Conservation (phyloP, 1,139 yeast species). For the Yamadazyma triangularis region DNA sequence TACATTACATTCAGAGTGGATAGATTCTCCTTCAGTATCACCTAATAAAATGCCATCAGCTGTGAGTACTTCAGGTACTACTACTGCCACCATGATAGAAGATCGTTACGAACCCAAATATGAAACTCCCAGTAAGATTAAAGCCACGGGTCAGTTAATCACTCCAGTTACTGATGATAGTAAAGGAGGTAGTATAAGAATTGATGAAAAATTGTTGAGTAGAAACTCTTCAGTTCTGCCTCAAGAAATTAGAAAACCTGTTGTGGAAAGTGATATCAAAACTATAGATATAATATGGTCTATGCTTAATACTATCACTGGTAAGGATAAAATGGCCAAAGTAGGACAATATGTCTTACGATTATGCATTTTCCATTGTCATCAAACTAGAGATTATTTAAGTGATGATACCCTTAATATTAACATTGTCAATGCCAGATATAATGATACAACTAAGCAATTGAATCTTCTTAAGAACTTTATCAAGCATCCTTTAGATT, state of each 20-base stretch:
- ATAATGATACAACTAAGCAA: constrained; percentile 31
- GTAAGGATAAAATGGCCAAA: constrained; percentile 70
- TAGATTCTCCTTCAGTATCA: constrained; percentile 25
- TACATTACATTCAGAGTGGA: constrained; percentile 35
- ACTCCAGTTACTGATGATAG: constrained; percentile 23
- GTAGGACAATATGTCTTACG: constrained; percentile 56
- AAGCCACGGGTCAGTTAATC: constrained; percentile 13
- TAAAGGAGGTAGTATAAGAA: constrained; percentile 7
- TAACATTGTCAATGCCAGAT: constrained; percentile 23
- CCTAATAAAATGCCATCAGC: constrained; percentile 12
- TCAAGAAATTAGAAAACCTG: neutral
- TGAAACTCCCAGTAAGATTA: constrained; percentile 21
- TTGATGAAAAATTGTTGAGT: constrained; percentile 8
- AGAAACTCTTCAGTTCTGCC: constrained; percentile 8
- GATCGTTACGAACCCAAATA: constrained; percentile 14
- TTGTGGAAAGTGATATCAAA: constrained; percentile 7
- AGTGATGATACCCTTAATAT: constrained; percentile 33
- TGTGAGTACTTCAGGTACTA: too few species aligned
- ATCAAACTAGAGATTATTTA: constrained; percentile 31
- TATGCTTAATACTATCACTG: constrained; percentile 51
- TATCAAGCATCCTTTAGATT: constrained; percentile 38
- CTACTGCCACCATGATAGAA: too few species aligned
- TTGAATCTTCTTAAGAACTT: constrained; percentile 34
- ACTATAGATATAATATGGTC: constrained; percentile 45
- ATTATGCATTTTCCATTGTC: constrained; percentile 47